A percentile compares a stretch with the other conserved stretches of the same genome.
Conservation (phyloP, 768 basidiomycete genomes). For the Sporobolomyces phaffii region DNA sequence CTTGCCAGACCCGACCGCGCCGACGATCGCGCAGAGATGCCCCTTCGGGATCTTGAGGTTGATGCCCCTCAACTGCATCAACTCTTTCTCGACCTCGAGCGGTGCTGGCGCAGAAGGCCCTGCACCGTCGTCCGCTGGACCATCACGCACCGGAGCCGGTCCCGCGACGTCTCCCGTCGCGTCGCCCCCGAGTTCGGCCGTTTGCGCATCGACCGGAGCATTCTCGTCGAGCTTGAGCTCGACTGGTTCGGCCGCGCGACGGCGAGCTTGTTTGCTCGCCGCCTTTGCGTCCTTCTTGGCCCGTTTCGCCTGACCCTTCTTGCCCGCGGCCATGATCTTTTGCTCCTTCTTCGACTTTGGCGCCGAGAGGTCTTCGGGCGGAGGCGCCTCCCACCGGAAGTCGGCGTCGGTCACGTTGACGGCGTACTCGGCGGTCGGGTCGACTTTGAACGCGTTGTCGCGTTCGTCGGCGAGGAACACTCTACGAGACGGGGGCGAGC, state of each 20-base stretch:
- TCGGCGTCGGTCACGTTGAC: conserved; percentile 62
- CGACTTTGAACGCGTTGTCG: conserved; percentile 56
- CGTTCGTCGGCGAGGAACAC: conserved; percentile 80
- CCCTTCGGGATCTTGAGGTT: conserved; percentile 66
- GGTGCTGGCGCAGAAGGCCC: no score
- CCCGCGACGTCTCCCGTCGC: conserved; percentile 23
- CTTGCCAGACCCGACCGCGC: conserved; percentile 64
- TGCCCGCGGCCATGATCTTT: not conserved
- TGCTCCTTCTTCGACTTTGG: conserved; percentile 45
- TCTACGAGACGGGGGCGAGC: not conserved
- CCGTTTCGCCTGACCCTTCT: conserved; percentile 1
- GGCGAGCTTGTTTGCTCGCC: no score
- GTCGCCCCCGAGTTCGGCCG: conserved; percentile 18
- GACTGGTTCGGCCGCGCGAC: not conserved
- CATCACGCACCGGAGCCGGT: not conserved
- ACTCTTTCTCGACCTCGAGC: conserved; percentile 14
- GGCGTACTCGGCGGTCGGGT: conserved; percentile 58
- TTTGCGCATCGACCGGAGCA: conserved; percentile 8
- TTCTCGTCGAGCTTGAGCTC: conserved; percentile 27
- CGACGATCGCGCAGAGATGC: conserved; percentile 75
- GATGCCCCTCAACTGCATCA: conserved; percentile 49
- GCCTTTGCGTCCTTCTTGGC: conserved; percentile 14
- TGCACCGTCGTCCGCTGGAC: not conserved
- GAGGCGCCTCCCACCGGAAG: conserved; percentile 81
- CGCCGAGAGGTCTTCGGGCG: conserved; percentile 45